Evolutionary conservation across 148 eudicot species (phyloP), one percentile per base, ranked within the genome.

Genomic region (Chenopodium album): DNA sequence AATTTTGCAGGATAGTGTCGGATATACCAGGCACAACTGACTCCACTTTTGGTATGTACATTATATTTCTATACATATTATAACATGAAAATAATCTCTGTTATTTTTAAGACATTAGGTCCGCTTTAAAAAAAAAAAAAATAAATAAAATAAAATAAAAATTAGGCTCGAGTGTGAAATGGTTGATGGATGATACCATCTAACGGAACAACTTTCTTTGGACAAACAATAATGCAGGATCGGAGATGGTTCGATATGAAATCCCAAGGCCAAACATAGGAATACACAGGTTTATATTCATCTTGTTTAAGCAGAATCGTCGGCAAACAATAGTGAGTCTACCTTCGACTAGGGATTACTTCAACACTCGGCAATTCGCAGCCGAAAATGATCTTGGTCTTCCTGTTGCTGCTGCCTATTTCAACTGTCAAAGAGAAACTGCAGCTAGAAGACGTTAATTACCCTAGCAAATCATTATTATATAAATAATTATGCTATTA

Each of bases 21-120:
- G 94, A 95, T 86, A 95, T 95, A 77, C 98, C 98, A 72, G 98
- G 98, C 86, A 93, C 93, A 31, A 95, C 98, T n/a, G 89, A 95
- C 75, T 88, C 88, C 72, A 83, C 93, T 78, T 95, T 95, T 80
- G 98, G 98, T 94, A 90, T 62, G 86, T 75, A 1, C 1, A 26
- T 4, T 66, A 28, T 7, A 2, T 17, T 11, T 54, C 20, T 54
- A 13, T 26, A 11, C 37, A 34, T 32, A 1, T 32, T 32, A 65
- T n/a, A 2, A n/a, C 69, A 0, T 65, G 31, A 29, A 26, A 37
- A 37, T 37, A 6, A 4, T 5, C 41, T 37, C 7, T 6, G 7
- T 4, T 5, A 7, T 37, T 37, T 37, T 6, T 37, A 0, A 37
- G 7, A 37, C 4, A 4, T 37, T 37, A 37, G 41, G 6, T 37